Base-by-base conservation (phyloP, 805 yeast genomes). In the Candida ovalis region DNA sequence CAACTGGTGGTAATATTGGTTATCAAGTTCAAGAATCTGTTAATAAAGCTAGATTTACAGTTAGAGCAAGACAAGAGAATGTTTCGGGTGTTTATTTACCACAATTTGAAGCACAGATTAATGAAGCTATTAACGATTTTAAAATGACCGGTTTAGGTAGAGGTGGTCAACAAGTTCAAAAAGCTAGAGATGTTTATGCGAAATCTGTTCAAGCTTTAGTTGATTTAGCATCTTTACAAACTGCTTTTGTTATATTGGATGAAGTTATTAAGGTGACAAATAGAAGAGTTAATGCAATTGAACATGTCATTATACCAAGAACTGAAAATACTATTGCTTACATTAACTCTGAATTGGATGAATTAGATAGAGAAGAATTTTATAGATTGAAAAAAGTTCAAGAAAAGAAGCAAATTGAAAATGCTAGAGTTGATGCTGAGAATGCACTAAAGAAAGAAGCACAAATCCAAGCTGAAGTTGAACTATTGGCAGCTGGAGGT, bases 211-310 rank as follows among this genome's bases (percentile, higher is more conserved):
- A 94, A 70, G 90, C 97, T 0, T 77, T 92, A 54, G 97, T 92
- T 28, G 97, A 90, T 65, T 77, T 92, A 57, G 99, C 99, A 0
- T 89, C 97, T 12, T 74, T 94, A 62, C 99, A 92, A 68, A 92
- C 98, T 5, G 98, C 98, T 1, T 92, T 92, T 66, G 89, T 94
- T 47, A 92, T 92, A 57, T 78, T 92, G 61, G 99, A 94, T 71
- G 99, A 92, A 69, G 99, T 92, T 50, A 94, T 92, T 68, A 94
- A 94, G 69, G 97, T 94, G 51, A 92, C 99, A 46, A 92, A 92
- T 71, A 82, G 99, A 74, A 88, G 99, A 77, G 99, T 92, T 62
- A 92, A 92, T 67, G 98, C 99, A 53, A 92, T 92, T 69, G 99
- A 92, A 73, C 98, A 92, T 64, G 98, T 92, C 41, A 91, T 92